Percentiles rank a stretch among this genome's conserved stretches.
Evolutionary conservation across 306 rosid species (phyloP).

Genomic region (Cicer arietinum): DNA sequence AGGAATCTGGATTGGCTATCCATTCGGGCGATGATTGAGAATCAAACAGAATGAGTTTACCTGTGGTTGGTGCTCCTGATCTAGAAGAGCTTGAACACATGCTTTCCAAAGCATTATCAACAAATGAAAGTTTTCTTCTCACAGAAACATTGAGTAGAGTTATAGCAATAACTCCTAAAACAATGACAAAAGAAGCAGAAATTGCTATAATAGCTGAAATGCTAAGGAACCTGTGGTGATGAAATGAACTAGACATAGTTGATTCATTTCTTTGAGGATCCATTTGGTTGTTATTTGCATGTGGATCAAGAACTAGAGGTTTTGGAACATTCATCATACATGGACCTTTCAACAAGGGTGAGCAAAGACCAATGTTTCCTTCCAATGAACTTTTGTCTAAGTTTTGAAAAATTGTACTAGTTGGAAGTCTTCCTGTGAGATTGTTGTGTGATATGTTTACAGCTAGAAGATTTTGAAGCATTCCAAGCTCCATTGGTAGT

Average conservation of each 20-base stretch:
- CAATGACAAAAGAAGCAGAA: conserved; percentile 69
- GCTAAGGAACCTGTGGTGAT: conserved; percentile 73
- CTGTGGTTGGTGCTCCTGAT: conserved; percentile 67
- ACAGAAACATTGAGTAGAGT: conserved; percentile 75
- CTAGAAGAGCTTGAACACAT: conserved; percentile 83
- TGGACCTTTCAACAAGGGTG: conserved; percentile 88
- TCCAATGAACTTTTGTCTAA: conserved; percentile 84
- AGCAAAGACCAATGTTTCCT: conserved; percentile 89
- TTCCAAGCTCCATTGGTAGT: conserved; percentile 88
- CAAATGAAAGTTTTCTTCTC: conserved; percentile 68
- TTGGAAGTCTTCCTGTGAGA: conserved; percentile 88
- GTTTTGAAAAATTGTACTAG: conserved; percentile 65
- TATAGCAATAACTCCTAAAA: conserved; percentile 73
- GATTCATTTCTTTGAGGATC: conserved; percentile 52
- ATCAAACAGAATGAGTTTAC: conserved; percentile 79
- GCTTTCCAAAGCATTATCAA: conserved; percentile 86
- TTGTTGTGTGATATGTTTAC: conserved; percentile 85
- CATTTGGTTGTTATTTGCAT: conserved; percentile 65
- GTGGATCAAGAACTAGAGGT: conserved; percentile 92
- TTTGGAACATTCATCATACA: conserved; percentile 85
- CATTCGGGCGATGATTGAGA: conserved; percentile 52
- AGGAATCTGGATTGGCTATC: conserved; percentile 60
- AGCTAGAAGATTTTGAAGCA: conserved; percentile 76
- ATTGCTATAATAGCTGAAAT: conserved; percentile 82
- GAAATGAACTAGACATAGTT: conserved; percentile 32